Evolutionary conservation across 805 yeast genomes (phyloP), one percentile per base, ranked within the genome.

Genomic region (Naumovozyma dairenensis): DNA sequence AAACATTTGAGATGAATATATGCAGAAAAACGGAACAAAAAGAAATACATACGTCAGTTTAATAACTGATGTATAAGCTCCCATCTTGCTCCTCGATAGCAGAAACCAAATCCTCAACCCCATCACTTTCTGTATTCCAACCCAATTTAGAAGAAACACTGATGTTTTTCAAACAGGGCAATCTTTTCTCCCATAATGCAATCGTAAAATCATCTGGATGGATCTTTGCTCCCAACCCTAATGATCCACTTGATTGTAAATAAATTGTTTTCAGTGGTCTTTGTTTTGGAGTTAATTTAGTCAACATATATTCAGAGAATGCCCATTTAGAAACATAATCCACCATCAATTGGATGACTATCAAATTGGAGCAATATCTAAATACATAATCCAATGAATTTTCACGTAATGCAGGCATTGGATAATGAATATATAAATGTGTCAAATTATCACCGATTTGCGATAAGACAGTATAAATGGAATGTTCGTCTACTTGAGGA

Each of bases 171-270:
- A 92, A 63, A 25, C 63, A 43, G 0, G 94, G 94, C 13, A 92
- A 57, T 45, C 94, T 63, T 7, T 74, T 77, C 39, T 87, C 96
- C 51, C 74, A 68, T 15, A 87, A 60, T 0, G 96, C 96, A 30
- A 86, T 69, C 0, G 92, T 82, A 37, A 92, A 63, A 55, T 89
- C 96, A 45, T 84, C 80, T 0, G 97, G 95, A 47, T 83, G 84
- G 21, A 92, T 61, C 49, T 84, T 84, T 16, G 78, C 72, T 2
- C 85, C 71, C 37, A 87, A 83, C 2, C 96, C 96, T 38, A 81
- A 59, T 61, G 79, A 74, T 2, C 97, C 96, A 40, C 93, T 78
- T 29, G 94, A 79, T 37, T 83, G 89, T 17, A 92, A 67, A 49
- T 74, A 73, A 22, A 92, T 55, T 1, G 74, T 69, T 33, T 64